phyloP scores from a whole-genome alignment of 2,329 filamentous ascomycete genomes.

The Aspergillus neotritici region DNA sequence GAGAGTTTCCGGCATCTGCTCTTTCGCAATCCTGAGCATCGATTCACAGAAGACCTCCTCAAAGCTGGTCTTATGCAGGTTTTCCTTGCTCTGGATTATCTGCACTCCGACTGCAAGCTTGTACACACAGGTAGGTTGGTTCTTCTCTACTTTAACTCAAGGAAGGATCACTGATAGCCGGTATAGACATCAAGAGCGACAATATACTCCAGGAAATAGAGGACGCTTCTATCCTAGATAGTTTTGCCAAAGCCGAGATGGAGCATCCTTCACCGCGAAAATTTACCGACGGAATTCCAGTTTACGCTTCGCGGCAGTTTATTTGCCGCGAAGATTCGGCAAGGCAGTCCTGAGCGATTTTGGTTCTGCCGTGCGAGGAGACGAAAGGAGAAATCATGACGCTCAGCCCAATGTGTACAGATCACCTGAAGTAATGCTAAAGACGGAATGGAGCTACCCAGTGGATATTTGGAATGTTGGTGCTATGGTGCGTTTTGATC shows the following conservation, averaged over 20 bases:
- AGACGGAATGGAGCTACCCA: constrained; percentile 41
- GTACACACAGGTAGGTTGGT: constrained; percentile 39
- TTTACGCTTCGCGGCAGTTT: constrained; percentile 36
- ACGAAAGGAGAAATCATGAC: constrained; percentile 39
- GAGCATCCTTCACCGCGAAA: constrained; percentile 36
- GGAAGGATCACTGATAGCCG: neutral
- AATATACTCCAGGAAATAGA: constrained; percentile 37
- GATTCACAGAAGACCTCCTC: constrained; percentile 37
- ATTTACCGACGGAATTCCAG: constrained; percentile 22
- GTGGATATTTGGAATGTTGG: constrained; percentile 51
- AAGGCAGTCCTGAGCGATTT: constrained; percentile 35
- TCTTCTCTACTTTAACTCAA: neutral
- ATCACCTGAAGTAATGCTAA: constrained; percentile 43
- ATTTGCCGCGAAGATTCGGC: constrained; percentile 28
- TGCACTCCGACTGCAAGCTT: constrained; percentile 41
- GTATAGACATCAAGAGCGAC: constrained; percentile 40
- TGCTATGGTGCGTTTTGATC: constrained; percentile 38
- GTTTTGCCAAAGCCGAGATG: constrained; percentile 32
- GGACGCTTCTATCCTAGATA: constrained; percentile 33
- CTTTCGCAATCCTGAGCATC: constrained; percentile 31
- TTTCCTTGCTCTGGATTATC: constrained; percentile 39
- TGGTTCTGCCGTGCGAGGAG: constrained; percentile 32
- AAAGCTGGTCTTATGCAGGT: constrained; percentile 33
- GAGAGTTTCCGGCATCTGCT: constrained; percentile 39
- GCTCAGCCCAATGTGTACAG: constrained; percentile 36